Evolutionary conservation across 2,329 filamentous ascomycete species (phyloP).

Genomic region (Gnomoniopsis smithogilvyi): DNA sequence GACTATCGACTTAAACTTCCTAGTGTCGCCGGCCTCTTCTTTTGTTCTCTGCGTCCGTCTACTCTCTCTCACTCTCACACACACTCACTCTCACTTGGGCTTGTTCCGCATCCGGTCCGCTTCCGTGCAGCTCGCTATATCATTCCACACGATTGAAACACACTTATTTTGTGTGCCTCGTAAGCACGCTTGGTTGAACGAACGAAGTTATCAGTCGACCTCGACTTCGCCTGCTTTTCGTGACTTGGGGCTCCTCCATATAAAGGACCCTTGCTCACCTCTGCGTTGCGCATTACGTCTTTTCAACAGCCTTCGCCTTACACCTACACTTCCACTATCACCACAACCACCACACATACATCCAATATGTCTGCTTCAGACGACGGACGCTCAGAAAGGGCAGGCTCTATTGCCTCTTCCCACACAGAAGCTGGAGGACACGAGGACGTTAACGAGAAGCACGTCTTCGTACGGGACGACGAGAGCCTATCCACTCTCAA

Average conservation of each 20-base stretch:
- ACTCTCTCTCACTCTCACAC: background rate
- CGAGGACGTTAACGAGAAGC: constrained; percentile 32
- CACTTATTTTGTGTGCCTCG: background rate
- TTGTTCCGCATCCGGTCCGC: background rate
- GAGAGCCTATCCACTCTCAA: constrained; percentile 28
- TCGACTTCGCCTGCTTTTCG: background rate
- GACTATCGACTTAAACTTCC: background rate
- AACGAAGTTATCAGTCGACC: background rate
- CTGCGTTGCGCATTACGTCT: too few relatives aligned
- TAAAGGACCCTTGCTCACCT: background rate
- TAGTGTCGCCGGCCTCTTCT: background rate
- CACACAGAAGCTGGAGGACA: constrained; percentile 30
- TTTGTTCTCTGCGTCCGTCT: background rate
- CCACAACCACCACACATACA: background rate
- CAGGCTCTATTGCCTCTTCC: constrained; percentile 31
- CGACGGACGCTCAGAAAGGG: constrained; percentile 21
- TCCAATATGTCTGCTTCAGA: constrained; percentile 25
- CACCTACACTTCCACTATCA: too few relatives aligned
- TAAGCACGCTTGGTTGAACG: background rate
- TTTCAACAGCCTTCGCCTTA: too few relatives aligned
- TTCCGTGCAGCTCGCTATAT: background rate
- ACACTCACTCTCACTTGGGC: background rate
- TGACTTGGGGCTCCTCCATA: background rate
- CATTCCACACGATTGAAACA: background rate
- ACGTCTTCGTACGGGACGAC: constrained; percentile 30